Percentiles rank a stretch among this genome's conserved stretches.
phyloP scores from a whole-genome alignment of 257 asterid genomes.

The Craterostigma plantagineum region DNA sequence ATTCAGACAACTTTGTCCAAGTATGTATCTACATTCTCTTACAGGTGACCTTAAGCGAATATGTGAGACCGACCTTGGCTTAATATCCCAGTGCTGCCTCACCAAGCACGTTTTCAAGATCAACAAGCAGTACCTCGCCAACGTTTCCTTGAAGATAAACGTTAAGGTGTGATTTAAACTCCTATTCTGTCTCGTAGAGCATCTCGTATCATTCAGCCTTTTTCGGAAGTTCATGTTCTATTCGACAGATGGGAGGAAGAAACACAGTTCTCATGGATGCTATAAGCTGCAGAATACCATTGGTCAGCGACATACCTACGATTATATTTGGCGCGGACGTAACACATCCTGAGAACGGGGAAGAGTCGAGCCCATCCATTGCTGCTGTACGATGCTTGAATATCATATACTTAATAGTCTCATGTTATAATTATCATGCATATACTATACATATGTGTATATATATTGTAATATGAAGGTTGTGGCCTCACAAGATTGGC shows the following conservation, averaged over 20 bases:
- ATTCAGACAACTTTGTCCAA: not conserved
- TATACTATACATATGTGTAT: not conserved
- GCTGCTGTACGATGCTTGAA: slow-evolving; percentile 61
- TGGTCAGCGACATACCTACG: slow-evolving; percentile 94
- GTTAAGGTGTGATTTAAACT: slow-evolving; percentile 82
- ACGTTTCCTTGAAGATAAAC: slow-evolving; percentile 88
- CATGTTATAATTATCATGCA: not conserved
- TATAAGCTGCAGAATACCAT: slow-evolving; percentile 80
- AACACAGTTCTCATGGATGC: slow-evolving; percentile 57
- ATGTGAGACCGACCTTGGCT: slow-evolving; percentile 95
- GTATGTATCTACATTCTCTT: too few species aligned
- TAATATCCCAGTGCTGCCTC: slow-evolving; percentile 89
- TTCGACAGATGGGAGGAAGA: slow-evolving; percentile 78
- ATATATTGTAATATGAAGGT: slow-evolving; percentile 31
- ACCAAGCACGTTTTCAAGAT: slow-evolving; percentile 94
- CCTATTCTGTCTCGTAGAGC: too few species aligned
- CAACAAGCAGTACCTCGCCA: slow-evolving; percentile 93
- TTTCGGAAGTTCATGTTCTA: not conserved
- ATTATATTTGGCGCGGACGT: slow-evolving; percentile 98
- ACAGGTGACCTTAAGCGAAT: slow-evolving; percentile 88
- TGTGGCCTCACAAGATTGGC: slow-evolving; percentile 99
- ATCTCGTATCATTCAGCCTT: not conserved
- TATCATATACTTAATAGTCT: not conserved
- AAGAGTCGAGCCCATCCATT: slow-evolving; percentile 92
- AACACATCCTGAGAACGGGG: slow-evolving; percentile 99